A percentile compares a stretch with the other conserved stretches of the same genome.
Evolutionary conservation across 805 yeast species (phyloP).

Genomic region (Candida loeiensis): DNA sequence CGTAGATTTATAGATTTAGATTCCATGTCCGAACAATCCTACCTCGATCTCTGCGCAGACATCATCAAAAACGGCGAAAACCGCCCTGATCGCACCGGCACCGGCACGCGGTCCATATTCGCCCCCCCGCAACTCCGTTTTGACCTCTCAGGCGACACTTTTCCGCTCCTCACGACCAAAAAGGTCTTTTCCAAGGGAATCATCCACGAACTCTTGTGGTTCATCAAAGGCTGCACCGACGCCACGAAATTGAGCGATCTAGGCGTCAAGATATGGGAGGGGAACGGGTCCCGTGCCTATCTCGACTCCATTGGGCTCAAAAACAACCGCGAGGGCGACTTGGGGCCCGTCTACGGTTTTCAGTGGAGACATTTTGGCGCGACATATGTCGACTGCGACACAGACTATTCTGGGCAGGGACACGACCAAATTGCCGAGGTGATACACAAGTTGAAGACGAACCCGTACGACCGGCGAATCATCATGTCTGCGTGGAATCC

Average conservation of each 20-base stretch:
- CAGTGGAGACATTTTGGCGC: conserved; percentile 99
- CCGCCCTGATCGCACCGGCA: conserved; percentile 95
- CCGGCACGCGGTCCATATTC: conserved; percentile 87
- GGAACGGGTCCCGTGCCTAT: conserved; percentile 92
- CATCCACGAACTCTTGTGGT: conserved; percentile 89
- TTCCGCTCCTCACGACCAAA: conserved; percentile 92
- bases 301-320: conserved; percentile 78
- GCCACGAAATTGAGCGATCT: conserved; percentile 72
- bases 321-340: conserved; percentile 83
- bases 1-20: not conserved
- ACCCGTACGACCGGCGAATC: conserved; percentile 93
- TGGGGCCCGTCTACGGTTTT: conserved; percentile 98
- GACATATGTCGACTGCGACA: conserved; percentile 76
- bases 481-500: conserved; percentile 99
- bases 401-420: conserved; percentile 85
- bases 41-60: conserved; percentile 72
- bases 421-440: conserved; percentile 84
- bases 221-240: conserved; percentile 84
- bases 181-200: conserved; percentile 87
- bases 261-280: conserved; percentile 98
- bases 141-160: conserved; percentile 61
- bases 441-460: conserved; percentile 73
- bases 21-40: conserved; percentile 60
- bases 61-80: conserved; percentile 84
- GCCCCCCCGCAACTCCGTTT: conserved; percentile 96